These are phyloP conservation scores for Pseudozyma flocculosa DNA, from an alignment of 1,284 basidiomycete genomes.

Conservation along the genomic window DNA sequence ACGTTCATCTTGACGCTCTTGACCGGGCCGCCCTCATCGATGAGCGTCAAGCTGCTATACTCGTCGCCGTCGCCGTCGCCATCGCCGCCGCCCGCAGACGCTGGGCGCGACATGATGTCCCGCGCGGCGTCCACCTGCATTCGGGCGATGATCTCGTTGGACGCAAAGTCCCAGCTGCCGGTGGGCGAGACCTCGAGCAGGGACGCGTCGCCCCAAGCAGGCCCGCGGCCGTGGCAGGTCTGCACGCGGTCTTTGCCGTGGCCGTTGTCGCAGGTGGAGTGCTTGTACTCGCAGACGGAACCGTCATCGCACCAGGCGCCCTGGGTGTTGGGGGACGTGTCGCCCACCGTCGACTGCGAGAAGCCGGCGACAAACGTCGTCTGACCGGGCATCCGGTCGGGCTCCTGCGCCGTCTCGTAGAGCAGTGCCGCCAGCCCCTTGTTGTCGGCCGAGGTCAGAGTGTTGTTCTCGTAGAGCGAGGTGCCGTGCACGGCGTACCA, in stretches of 20 bases:
- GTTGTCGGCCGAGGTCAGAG: slow-evolving; percentile 46
- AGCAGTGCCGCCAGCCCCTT: slow-evolving; percentile 48
- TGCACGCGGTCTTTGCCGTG: slow-evolving; percentile 35
- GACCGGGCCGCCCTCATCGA: slow-evolving; percentile 9
- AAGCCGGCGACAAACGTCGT: slow-evolving; percentile 44
- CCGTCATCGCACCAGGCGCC: slow-evolving; percentile 47
- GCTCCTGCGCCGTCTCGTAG: slow-evolving; percentile 36
- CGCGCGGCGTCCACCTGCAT: slow-evolving; percentile 43
- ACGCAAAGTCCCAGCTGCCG: slow-evolving; percentile 41
- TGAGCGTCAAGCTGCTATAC: slow-evolving; percentile 10
- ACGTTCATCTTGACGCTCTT: slow-evolving; percentile 59
- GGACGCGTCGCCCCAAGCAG: slow-evolving; percentile 34
- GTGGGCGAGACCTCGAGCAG: slow-evolving; percentile 30
- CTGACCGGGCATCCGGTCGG: slow-evolving; percentile 35
- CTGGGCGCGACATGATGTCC: slow-evolving; percentile 19
- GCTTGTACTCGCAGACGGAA: slow-evolving; percentile 41
- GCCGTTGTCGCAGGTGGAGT: slow-evolving; percentile 40
- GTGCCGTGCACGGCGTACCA: slow-evolving; percentile 77
- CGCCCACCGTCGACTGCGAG: slow-evolving; percentile 43
- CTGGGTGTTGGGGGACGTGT: slow-evolving; percentile 48
- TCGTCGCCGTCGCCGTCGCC: background rate
- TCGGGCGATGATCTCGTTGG: slow-evolving; percentile 45
- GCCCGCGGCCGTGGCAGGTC: slow-evolving; percentile 44
- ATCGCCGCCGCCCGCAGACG: background rate
- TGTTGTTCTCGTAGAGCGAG: slow-evolving; percentile 49